Percentiles rank a stretch among this genome's conserved stretches.
Conservation (phyloP, 495 filamentous ascomycete species). For the Rhypophila decipiens region DNA sequence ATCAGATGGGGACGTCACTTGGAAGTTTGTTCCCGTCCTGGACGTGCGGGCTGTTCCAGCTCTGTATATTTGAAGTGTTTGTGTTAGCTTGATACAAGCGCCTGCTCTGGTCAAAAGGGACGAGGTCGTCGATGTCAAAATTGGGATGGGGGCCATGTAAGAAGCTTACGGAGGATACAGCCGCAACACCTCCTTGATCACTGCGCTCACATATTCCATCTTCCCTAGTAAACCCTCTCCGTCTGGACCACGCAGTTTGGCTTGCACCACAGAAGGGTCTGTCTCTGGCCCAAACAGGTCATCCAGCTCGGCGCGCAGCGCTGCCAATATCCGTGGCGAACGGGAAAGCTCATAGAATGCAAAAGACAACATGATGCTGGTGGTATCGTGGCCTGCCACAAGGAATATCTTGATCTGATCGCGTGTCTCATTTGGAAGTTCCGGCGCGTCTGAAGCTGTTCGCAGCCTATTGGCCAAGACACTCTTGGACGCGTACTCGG, state of each 20-base stretch:
- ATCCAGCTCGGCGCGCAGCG: slow-evolving; percentile 42
- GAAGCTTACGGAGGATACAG: slow-evolving; percentile 40
- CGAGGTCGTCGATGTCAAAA: no score
- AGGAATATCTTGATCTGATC: slow-evolving; percentile 40
- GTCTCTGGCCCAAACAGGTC: slow-evolving; percentile 27
- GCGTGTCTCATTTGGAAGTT: slow-evolving; percentile 14
- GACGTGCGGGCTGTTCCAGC: slow-evolving; percentile 32
- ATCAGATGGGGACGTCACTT: slow-evolving; percentile 34
- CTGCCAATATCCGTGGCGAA: slow-evolving; percentile 32
- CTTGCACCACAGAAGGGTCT: slow-evolving; percentile 15
- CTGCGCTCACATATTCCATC: slow-evolving; percentile 39
- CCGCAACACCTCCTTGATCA: slow-evolving; percentile 49
- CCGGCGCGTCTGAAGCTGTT: slow-evolving; percentile 14
- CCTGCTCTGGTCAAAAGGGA: no score
- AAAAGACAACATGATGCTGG: slow-evolving; percentile 33
- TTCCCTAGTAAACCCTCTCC: slow-evolving; percentile 40
- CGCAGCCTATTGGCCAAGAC: slow-evolving; percentile 28
- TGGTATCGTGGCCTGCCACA: slow-evolving; percentile 47
- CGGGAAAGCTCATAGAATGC: slow-evolving; percentile 40
- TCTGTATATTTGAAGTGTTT: no score
- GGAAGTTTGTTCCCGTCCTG: slow-evolving; percentile 23
- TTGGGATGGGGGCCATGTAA: no score
- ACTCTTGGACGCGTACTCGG: slow-evolving; percentile 18
- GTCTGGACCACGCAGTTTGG: slow-evolving; percentile 7
- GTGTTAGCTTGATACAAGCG: no score